Evolutionary conservation across 257 asterid species (phyloP).

Genomic region (Nyctanthes arbortristis): DNA sequence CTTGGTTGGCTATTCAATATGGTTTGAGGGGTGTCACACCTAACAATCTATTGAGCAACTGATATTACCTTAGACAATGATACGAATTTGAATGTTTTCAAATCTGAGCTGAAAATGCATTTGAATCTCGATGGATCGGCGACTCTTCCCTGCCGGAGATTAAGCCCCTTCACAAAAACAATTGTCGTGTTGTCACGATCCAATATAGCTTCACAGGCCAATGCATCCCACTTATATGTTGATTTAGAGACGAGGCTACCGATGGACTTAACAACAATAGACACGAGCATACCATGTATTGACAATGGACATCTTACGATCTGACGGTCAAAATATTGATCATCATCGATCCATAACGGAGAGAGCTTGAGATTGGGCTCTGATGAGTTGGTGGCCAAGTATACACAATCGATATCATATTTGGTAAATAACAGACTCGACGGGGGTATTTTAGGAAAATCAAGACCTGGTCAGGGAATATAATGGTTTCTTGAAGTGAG

Average conservation of each 20-base stretch:
- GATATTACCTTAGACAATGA: constrained; percentile 48
- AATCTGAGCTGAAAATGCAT: constrained; percentile 64
- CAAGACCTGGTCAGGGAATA: constrained; percentile 64
- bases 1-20: constrained; percentile 29
- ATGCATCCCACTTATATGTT: constrained; percentile 49
- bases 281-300: constrained; percentile 52
- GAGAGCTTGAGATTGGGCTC: constrained; percentile 36
- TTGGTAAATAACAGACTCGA: constrained; percentile 43
- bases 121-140: constrained; percentile 50
- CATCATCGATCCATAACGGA: constrained; percentile 36
- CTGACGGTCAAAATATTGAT: constrained; percentile 35
- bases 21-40: constrained; percentile 63
- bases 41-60: constrained; percentile 63
- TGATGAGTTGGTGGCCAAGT: constrained; percentile 33
- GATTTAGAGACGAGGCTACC: constrained; percentile 38
- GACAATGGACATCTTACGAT: constrained; percentile 55
- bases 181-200: constrained; percentile 65
- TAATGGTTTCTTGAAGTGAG: constrained; percentile 51
- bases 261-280: constrained; percentile 39
- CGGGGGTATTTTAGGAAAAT: constrained; percentile 68
- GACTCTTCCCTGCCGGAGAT: constrained; percentile 57
- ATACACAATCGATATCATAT: constrained; percentile 46
- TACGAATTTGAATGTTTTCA: constrained; percentile 22
- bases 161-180: constrained; percentile 74
- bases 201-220: constrained; percentile 71